Conservation (phyloP, 2,329 filamentous ascomycete species). For the Colletotrichum nymphaeae region DNA sequence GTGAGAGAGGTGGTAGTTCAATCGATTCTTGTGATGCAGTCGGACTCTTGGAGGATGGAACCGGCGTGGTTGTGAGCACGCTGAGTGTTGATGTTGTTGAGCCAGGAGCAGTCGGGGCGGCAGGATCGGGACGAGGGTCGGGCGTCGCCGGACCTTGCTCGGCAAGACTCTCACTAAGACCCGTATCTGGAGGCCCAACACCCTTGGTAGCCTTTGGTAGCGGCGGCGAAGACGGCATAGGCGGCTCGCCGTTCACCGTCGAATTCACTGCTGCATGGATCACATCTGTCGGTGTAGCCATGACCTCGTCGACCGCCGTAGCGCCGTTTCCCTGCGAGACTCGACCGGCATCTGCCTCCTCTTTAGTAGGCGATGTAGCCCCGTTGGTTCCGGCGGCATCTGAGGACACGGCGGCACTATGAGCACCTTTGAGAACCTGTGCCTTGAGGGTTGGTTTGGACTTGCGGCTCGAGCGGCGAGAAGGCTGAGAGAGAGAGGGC, state of each 20-base stretch:
- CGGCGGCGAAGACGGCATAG: conserved; percentile 30
- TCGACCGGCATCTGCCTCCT: no score
- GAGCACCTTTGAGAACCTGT: neutral
- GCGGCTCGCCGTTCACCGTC: neutral
- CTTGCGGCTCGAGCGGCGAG: conserved; percentile 28
- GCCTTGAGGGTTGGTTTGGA: conserved; percentile 24
- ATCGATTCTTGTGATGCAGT: conserved; percentile 49
- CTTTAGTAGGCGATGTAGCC: neutral
- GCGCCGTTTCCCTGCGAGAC: no score
- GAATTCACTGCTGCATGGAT: no score
- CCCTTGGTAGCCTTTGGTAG: neutral
- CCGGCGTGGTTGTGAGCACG: conserved; percentile 52
- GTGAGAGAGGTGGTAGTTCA: conserved; percentile 24
- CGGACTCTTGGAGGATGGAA: conserved; percentile 49
- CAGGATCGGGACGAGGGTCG: neutral
- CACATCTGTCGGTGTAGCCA: neutral
- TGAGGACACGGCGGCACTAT: neutral
- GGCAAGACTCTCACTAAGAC: neutral
- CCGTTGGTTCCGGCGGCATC: neutral
- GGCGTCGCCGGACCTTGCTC: conserved; percentile 12
- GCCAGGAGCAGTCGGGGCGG: conserved; percentile 4
- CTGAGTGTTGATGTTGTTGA: conserved; percentile 54
- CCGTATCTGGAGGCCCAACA: neutral
- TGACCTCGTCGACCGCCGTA: neutral
- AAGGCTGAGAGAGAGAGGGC: conserved; percentile 3